Evolutionary conservation across 108 stramenopile genomes (phyloP).

Genomic region (Cyclotella baltica): DNA sequence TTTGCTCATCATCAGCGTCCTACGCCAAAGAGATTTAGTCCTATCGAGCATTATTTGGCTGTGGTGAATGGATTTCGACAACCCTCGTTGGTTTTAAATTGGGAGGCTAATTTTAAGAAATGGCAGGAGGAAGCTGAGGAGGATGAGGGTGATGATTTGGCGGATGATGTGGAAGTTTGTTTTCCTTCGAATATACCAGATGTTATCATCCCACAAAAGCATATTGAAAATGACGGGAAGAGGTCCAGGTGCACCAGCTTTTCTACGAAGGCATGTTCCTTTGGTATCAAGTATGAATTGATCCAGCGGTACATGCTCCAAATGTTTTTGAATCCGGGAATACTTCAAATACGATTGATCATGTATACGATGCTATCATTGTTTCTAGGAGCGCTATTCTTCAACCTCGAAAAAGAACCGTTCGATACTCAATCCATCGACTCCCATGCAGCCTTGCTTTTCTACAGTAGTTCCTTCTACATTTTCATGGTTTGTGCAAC

Average conservation of each 20-base stretch:
- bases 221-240: neutral
- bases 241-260: neutral
- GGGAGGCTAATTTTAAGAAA: slow-evolving; percentile 14
- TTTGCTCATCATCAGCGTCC: slow-evolving; percentile 53
- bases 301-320: slow-evolving; percentile 60
- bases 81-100: neutral
- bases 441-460: slow-evolving; percentile 55
- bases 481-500: slow-evolving; percentile 74
- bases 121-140: slow-evolving; percentile 37
- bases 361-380: slow-evolving; percentile 63
- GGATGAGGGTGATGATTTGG: slow-evolving; percentile 10
- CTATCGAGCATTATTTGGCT: slow-evolving; percentile 31
- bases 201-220: slow-evolving; percentile 49
- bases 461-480: slow-evolving; percentile 73
- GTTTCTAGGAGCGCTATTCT: slow-evolving; percentile 53
- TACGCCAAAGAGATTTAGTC: slow-evolving; percentile 46
- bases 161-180: slow-evolving; percentile 10
- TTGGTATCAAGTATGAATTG: slow-evolving; percentile 28
- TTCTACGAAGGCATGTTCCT: neutral
- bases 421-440: slow-evolving; percentile 40
- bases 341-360: slow-evolving; percentile 58
- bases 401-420: slow-evolving; percentile 45
- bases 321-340: slow-evolving; percentile 68
- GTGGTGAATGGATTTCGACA: slow-evolving; percentile 30
- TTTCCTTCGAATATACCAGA: slow-evolving; percentile 52